Conservation (phyloP, 306 rosid genomes). For the Clitoria ternatea region DNA sequence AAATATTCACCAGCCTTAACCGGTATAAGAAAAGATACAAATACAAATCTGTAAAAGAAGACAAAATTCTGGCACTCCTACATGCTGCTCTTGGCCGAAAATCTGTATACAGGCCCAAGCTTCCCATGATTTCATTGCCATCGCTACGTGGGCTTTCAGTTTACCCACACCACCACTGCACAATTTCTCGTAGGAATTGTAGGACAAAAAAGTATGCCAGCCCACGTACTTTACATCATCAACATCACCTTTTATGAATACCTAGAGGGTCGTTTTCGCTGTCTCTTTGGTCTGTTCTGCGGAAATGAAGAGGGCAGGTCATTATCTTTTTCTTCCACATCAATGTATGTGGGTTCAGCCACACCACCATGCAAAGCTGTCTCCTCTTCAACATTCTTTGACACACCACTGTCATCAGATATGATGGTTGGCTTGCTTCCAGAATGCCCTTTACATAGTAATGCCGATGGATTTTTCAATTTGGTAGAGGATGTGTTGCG, state of each 20-base stretch:
- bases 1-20: too few relatives aligned
- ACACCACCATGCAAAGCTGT: constrained; percentile 13
- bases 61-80: background rate
- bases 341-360: constrained; percentile 18
- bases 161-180: background rate
- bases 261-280: background rate
- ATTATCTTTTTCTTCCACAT: constrained; percentile 1
- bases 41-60: background rate
- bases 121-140: background rate
- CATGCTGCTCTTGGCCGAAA: constrained; percentile 28
- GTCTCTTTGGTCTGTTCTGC: constrained; percentile 23
- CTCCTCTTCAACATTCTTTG: constrained; percentile 18
- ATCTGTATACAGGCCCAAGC: constrained; percentile 27
- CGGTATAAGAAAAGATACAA: background rate
- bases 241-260: constrained; percentile 6
- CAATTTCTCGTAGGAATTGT: background rate
- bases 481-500: constrained; percentile 3
- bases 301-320: constrained; percentile 18
- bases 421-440: background rate
- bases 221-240: background rate
- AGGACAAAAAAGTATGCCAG: background rate
- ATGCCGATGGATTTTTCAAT: background rate
- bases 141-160: background rate
- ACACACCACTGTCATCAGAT: constrained; percentile 5
- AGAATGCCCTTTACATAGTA: background rate